A percentile compares a stretch with the other conserved stretches of the same genome.
phyloP scores from a whole-genome alignment of 208 protist genomes.

The Wallacemonas sp. region DNA sequence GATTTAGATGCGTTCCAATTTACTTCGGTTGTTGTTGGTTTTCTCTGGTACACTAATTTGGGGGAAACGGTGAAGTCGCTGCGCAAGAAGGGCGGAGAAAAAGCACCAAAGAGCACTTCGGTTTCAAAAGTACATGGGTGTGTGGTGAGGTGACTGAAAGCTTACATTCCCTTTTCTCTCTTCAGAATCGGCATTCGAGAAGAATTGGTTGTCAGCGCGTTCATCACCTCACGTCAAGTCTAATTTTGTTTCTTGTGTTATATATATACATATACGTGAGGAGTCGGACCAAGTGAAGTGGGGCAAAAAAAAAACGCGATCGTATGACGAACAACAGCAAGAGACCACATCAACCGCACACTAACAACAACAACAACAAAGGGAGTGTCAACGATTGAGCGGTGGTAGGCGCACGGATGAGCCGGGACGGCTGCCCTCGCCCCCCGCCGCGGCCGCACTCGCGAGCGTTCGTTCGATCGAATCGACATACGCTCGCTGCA shows the following conservation, averaged over 20 bases:
- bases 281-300: no score
- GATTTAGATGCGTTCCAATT: neutral
- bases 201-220: no score
- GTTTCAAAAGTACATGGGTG: neutral
- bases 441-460: neutral
- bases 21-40: neutral
- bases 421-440: neutral
- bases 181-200: no score
- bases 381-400: neutral
- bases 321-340: neutral
- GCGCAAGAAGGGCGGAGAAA: neutral
- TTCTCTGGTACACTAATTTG: neutral
- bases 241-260: no score
- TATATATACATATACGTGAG: no score
- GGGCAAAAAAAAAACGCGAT: slow-evolving; percentile 12
- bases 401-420: neutral
- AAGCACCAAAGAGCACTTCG: neutral
- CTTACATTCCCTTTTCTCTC: slow-evolving; percentile 15
- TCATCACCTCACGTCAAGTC: no score
- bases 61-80: no score
- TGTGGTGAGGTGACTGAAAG: no score
- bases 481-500: slow-evolving; percentile 77
- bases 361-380: no score
- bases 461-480: slow-evolving; percentile 67
- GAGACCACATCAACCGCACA: neutral